phyloP scores from a whole-genome alignment of 257 asterid genomes.

The Solanum pennellii region DNA sequence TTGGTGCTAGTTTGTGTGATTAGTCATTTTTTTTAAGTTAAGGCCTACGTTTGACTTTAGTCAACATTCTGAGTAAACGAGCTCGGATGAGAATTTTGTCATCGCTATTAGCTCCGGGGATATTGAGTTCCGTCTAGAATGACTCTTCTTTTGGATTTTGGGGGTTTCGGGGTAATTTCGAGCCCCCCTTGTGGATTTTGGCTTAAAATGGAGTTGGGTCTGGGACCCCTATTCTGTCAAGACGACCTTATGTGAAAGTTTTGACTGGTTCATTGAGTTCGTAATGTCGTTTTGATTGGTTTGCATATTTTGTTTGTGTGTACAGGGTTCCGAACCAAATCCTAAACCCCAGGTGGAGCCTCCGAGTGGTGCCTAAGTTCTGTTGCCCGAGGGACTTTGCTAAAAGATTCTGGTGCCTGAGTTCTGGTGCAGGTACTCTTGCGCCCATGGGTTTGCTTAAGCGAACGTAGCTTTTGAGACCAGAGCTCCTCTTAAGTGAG shows the following conservation, averaged over 20 bases:
- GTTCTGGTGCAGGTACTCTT: not conserved
- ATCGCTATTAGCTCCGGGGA: too few species aligned
- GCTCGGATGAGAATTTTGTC: too few species aligned
- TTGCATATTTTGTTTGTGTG: not conserved
- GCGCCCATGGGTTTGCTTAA: not conserved
- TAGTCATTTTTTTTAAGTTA: too few species aligned
- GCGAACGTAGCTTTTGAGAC: not conserved
- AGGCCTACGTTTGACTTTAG: too few species aligned
- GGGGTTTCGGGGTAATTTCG: too few species aligned
- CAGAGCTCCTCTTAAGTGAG: not conserved
- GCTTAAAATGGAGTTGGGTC: not conserved
- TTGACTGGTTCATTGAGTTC: not conserved
- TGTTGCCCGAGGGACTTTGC: not conserved
- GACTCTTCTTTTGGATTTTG: too few species aligned
- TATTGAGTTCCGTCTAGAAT: too few species aligned
- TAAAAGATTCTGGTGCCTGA: not conserved
- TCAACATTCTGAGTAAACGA: too few species aligned
- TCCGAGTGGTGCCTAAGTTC: too few species aligned
- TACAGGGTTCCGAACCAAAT: not conserved
- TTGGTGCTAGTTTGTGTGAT: too few species aligned
- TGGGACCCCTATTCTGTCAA: not conserved
- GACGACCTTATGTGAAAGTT: not conserved
- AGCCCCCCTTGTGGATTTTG: not conserved
- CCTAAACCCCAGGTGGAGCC: not conserved
- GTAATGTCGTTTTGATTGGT: not conserved